These are phyloP conservation scores for Camellia lanceoleosa DNA, from an alignment of 148 eudicot species.

Conservation along the genomic window DNA sequence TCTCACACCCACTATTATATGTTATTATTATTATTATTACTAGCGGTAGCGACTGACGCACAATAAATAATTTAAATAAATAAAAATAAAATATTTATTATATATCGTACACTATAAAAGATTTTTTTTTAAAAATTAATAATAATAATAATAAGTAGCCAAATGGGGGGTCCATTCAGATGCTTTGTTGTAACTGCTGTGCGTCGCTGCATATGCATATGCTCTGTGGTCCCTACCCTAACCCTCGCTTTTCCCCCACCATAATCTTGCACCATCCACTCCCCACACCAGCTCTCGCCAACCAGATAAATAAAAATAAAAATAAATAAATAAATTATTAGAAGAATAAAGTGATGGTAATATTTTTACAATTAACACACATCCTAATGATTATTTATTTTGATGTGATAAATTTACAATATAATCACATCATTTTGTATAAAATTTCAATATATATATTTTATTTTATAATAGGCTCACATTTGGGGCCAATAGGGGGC, in stretches of 20 bases:
- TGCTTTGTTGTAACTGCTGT: constrained; percentile 18
- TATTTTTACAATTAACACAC: too few relatives aligned
- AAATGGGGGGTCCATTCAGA: constrained; percentile 7
- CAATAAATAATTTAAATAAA: too few relatives aligned
- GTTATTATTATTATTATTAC: too few relatives aligned
- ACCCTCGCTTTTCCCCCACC: background rate
- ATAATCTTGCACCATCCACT: background rate
- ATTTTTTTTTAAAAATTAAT: too few relatives aligned
- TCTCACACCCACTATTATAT: background rate
- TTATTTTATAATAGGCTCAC: background rate
- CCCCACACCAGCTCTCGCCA: background rate
- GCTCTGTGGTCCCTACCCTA: background rate
- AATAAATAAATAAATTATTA: background rate
- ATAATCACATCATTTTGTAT: background rate
- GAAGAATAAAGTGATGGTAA: too few relatives aligned
- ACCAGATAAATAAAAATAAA: too few relatives aligned
- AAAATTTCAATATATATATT: background rate
- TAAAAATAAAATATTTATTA: background rate
- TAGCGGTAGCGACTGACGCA: too few relatives aligned
- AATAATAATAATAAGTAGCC: too few relatives aligned
- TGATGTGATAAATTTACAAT: background rate
- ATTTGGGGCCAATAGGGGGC: too few relatives aligned
- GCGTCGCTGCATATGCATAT: constrained; percentile 27
- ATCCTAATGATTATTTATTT: too few relatives aligned
- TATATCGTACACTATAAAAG: too few relatives aligned